phyloP scores from a whole-genome alignment of 306 rosid species.

The Cucurbita moschata region DNA sequence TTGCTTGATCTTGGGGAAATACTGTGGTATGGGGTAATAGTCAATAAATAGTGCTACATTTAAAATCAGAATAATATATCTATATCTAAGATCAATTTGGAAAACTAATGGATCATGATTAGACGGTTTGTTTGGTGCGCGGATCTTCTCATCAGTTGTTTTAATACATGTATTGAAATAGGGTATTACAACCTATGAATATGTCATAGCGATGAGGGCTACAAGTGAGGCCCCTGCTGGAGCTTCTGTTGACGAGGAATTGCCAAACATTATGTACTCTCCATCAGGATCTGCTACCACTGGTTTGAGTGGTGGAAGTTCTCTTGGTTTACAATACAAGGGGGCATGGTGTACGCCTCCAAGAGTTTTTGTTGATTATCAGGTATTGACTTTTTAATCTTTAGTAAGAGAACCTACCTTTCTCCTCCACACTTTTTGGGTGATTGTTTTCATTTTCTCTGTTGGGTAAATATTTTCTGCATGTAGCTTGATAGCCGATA shows the following conservation, averaged over 20 bases:
- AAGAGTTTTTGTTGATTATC: conserved; percentile 85
- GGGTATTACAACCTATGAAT: conserved; percentile 96
- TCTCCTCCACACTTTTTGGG: background rate
- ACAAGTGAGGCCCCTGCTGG: conserved; percentile 74
- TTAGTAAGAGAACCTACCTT: background rate
- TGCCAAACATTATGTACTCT: conserved; percentile 56
- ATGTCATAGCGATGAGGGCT: conserved; percentile 94
- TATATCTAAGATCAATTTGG: background rate
- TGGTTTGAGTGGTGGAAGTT: conserved; percentile 96
- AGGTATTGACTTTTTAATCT: conserved; percentile 31
- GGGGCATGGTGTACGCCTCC: conserved; percentile 99
- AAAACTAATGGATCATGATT: background rate
- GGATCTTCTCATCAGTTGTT: background rate
- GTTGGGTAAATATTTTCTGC: background rate
- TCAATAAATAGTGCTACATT: background rate
- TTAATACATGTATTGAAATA: conserved; percentile 18
- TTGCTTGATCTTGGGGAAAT: background rate
- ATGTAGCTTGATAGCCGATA: background rate
- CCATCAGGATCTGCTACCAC: conserved; percentile 90
- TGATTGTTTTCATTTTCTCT: background rate
- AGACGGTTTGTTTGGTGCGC: background rate
- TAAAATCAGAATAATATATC: background rate
- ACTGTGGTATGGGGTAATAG: background rate
- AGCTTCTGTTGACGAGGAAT: conserved; percentile 52
- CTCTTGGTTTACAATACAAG: conserved; percentile 77